Evolutionary conservation across 2,329 filamentous ascomycete species (phyloP), one percentile per base, ranked within the genome.

Genomic region (Exserohilum turcica): DNA sequence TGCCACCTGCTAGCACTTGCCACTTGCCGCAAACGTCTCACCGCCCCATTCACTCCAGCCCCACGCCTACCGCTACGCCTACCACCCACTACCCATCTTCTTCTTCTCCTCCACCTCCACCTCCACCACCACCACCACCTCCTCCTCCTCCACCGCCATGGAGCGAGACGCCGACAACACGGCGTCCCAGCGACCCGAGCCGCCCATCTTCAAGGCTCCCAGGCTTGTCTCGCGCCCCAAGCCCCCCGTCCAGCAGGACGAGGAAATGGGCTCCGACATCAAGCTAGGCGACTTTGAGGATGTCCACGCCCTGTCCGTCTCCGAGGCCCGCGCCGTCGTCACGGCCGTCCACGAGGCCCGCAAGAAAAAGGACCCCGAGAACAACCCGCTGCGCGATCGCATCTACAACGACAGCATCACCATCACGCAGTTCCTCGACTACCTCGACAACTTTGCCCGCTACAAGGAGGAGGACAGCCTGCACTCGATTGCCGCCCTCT

Each of bases 391-490:
- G 44, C 70, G 90, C 91, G 81, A 92, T 87, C 58, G 91, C 90
- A 88, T 92, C 82, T 72, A 87, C 79, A 74, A 74, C 59, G 72
- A 74, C 59, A 68, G 64, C 48, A 67, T 74, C 70, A 92, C 92
- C 75, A 83, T 96, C 51, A 86, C 85, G 59, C 92, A 96, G 75
- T 97, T 93, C 21, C 84, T 92, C 61, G 91, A 92, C 71, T 97
- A 99, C 77, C 86, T 97, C 48, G 92, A 96, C 67, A 87, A 92
- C 59, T 99, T 99, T 77, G 89, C 92, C 15, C 90, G 94, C 31
- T 97, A 97, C 83, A 96, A 96, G 79, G 87, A 92, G 68, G 92
- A 93, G 74, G 91, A 96, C 75, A 94, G 94, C 63, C 90, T 96
- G 70, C 90, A 96, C 78, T 90, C 91, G n/a, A 91, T 97, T 28